A percentile compares a stretch with the other conserved stretches of the same genome.
Conservation (phyloP, 2,329 filamentous ascomycete genomes). For the Colletotrichum falcatum region DNA sequence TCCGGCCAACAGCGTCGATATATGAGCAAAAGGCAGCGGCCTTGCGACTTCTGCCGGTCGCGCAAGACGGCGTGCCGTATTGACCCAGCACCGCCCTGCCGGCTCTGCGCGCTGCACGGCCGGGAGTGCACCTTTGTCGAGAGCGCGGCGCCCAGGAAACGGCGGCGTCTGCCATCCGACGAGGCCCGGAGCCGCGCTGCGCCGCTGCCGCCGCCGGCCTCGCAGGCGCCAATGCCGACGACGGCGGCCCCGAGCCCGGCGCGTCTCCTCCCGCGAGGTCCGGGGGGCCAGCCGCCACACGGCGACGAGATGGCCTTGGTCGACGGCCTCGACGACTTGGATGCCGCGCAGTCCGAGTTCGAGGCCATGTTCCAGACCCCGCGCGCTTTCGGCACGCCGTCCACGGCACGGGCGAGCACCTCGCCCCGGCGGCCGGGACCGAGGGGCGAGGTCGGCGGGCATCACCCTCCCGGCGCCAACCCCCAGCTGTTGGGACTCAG, state of each 20-base stretch:
- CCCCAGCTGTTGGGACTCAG: slow-evolving; percentile 30
- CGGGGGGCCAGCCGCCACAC: not conserved
- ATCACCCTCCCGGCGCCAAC: slow-evolving; percentile 9
- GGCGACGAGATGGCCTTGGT: not conserved
- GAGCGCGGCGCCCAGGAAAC: slow-evolving; percentile 41
- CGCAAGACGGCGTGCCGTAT: slow-evolving; percentile 60
- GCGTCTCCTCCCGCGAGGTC: too few relatives aligned
- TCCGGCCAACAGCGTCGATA: slow-evolving; percentile 33
- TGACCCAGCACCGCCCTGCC: slow-evolving; percentile 55
- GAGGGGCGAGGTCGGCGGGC: not conserved
- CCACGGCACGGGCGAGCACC: not conserved
- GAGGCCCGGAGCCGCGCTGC: too few relatives aligned
- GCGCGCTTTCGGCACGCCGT: not conserved
- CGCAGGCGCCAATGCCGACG: not conserved
- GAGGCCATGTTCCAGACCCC: slow-evolving; percentile 35
- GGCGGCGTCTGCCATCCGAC: not conserved
- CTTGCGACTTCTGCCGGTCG: slow-evolving; percentile 60
- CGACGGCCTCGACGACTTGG: slow-evolving; percentile 30
- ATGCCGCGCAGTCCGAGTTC: slow-evolving; percentile 28
- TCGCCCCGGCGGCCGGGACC: not conserved
- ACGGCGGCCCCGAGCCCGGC: not conserved
- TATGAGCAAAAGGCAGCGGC: slow-evolving; percentile 49
- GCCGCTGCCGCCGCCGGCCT: not conserved
- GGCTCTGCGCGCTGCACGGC: slow-evolving; percentile 55
- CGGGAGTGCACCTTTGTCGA: slow-evolving; percentile 60